phyloP scores from a whole-genome alignment of 208 protist genomes.

The Wallacemonas sp. region DNA sequence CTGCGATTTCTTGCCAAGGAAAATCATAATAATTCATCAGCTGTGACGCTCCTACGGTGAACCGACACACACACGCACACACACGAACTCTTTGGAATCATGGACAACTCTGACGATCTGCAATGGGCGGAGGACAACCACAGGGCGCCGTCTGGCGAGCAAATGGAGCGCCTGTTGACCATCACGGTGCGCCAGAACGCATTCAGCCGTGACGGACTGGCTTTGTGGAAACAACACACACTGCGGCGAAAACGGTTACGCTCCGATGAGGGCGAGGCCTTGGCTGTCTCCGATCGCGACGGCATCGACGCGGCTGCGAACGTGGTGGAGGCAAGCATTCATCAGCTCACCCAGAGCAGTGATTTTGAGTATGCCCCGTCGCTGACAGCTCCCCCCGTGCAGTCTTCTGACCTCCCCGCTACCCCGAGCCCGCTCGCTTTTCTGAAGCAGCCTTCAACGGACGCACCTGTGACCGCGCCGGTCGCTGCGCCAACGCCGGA shows the following conservation, averaged over 20 bases:
- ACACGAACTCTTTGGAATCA: neutral
- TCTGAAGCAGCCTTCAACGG: neutral
- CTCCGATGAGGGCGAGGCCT: neutral
- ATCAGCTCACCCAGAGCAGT: conserved; percentile 1
- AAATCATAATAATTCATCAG: too few species aligned
- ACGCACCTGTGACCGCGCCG: neutral
- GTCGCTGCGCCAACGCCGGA: neutral
- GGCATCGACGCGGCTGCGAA: neutral
- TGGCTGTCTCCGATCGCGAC: neutral
- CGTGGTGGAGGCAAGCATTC: neutral
- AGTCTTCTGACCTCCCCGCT: neutral
- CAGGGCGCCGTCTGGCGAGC: neutral
- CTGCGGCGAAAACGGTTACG: conserved; percentile 1
- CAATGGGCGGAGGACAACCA: neutral
- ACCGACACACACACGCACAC: neutral
- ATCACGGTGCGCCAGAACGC: conserved; percentile 1
- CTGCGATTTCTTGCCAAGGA: too few species aligned
- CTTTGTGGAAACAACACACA: neutral
- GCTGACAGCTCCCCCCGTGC: neutral
- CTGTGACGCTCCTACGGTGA: too few species aligned
- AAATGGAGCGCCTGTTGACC: conserved; percentile 6
- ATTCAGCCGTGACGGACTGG: conserved; percentile 7
- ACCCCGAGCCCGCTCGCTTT: neutral
- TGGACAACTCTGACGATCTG: neutral
- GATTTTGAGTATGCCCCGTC: conserved; percentile 1